phyloP scores from a whole-genome alignment of 192 early-diverging fungal genomes.

The Backusella circina region DNA sequence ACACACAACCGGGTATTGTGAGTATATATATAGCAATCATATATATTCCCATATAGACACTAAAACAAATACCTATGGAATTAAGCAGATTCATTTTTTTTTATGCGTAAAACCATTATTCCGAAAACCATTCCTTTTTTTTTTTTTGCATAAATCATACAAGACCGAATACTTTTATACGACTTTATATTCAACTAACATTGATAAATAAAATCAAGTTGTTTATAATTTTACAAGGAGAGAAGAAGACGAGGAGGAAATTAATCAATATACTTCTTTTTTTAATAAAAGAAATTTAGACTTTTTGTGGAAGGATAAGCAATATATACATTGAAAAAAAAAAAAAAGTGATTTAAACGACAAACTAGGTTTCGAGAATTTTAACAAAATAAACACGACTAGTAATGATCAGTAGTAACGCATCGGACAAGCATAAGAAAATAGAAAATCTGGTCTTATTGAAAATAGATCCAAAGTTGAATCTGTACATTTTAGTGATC shows the following conservation, averaged over 20 bases:
- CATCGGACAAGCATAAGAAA: neutral
- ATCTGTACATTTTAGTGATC: neutral
- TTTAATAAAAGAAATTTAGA: neutral
- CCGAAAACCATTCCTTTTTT: neutral
- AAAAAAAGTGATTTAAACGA: no score
- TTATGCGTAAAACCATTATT: neutral
- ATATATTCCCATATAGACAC: no score
- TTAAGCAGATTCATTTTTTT: neutral
- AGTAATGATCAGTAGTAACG: neutral
- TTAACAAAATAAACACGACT: no score
- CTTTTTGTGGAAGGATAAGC: neutral
- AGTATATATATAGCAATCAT: neutral
- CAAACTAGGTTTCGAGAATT: no score
- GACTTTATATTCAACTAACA: neutral
- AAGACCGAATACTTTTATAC: neutral
- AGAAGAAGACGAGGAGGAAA: no score
- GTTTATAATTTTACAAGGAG: no score
- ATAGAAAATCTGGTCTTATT: neutral
- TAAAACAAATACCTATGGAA: neutral
- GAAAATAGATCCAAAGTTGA: neutral
- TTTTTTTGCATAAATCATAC: neutral
- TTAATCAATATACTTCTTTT: no score
- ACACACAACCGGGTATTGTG: no score
- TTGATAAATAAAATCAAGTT: no score
- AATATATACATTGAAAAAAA: no score